A percentile compares a stretch with the other conserved stretches of the same genome.
Conservation (phyloP, 257 asterid genomes). For the Solanum ossicruentum region DNA sequence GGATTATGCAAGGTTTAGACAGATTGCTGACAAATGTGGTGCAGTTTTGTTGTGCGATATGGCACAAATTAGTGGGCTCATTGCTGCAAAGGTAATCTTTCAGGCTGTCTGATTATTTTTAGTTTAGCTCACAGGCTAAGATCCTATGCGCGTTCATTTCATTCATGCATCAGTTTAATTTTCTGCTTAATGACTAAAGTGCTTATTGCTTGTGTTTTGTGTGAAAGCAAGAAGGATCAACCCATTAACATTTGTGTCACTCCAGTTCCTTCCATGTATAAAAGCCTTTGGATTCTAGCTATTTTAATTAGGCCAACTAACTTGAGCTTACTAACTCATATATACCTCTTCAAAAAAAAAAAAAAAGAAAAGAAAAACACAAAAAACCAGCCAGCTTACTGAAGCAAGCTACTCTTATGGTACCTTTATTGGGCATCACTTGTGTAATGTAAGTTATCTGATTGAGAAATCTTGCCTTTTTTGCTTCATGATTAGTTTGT, state of each 20-base stretch:
- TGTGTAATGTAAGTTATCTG: neutral
- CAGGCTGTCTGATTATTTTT: neutral
- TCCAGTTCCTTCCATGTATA: neutral
- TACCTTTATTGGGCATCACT: neutral
- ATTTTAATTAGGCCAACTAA: neutral
- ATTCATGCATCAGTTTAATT: neutral
- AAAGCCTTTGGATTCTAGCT: neutral
- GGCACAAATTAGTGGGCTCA: constrained; percentile 89
- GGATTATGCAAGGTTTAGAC: constrained; percentile 72
- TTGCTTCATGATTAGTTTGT: neutral
- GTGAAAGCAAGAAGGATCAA: neutral
- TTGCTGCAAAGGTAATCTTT: constrained; percentile 71
- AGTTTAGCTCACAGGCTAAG: neutral
- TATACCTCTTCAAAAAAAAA: neutral
- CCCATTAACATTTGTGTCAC: neutral
- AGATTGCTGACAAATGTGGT: constrained; percentile 81
- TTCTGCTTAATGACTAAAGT: neutral
- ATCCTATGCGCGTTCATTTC: neutral
- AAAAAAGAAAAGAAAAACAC: neutral
- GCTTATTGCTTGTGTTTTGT: neutral
- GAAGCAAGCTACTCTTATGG: neutral
- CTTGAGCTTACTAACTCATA: neutral
- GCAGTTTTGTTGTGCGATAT: constrained; percentile 79
- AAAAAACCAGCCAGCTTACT: neutral
- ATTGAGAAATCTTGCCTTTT: neutral